phyloP scores from a whole-genome alignment of 2,329 filamentous ascomycete genomes.

The Xylaria digitata region DNA sequence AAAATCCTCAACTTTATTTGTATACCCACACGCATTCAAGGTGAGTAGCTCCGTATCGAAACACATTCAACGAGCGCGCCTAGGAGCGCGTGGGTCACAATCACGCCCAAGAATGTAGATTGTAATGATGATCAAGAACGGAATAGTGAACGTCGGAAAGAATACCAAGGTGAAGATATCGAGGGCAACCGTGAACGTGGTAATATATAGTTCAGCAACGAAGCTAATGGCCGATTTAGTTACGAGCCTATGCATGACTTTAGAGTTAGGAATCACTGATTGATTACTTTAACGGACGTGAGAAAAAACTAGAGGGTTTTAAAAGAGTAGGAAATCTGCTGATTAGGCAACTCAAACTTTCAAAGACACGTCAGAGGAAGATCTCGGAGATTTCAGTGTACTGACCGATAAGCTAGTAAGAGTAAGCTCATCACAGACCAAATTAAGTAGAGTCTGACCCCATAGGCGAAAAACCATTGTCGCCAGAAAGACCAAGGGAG shows the following conservation, averaged over 20 bases:
- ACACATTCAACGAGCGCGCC: background rate
- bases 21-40: too few relatives aligned
- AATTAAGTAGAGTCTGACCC: background rate
- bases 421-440: constrained; percentile 9
- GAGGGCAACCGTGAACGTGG: background rate
- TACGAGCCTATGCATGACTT: background rate
- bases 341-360: too few relatives aligned
- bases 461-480: background rate
- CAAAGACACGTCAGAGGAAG: background rate
- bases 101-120: background rate
- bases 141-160: background rate
- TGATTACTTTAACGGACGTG: background rate
- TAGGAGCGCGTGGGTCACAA: background rate
- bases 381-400: background rate
- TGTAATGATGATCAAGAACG: too few relatives aligned
- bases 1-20: too few relatives aligned
- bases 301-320: background rate
- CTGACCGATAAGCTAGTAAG: background rate
- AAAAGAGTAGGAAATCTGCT: background rate
- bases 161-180: background rate
- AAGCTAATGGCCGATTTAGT: background rate
- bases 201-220: background rate
- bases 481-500: constrained; percentile 7
- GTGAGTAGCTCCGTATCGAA: too few relatives aligned
- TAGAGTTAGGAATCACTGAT: background rate